Conservation (phyloP, 257 asterid species). For the Avicennia marina region DNA sequence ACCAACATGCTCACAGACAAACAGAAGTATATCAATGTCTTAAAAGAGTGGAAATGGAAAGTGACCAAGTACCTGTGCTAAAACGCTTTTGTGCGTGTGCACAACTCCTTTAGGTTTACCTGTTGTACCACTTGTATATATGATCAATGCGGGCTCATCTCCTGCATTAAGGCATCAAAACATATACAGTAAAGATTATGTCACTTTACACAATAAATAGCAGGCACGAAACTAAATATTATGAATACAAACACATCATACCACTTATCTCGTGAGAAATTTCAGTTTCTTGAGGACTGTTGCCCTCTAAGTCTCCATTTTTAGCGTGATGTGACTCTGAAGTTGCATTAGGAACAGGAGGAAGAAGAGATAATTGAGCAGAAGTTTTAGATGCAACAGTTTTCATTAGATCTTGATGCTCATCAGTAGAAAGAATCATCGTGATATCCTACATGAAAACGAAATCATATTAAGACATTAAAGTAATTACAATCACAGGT, state of each 20-base stretch:
- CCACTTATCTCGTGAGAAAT: constrained; percentile 42
- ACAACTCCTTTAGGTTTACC: constrained; percentile 99
- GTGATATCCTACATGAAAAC: constrained; percentile 54
- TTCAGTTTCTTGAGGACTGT: constrained; percentile 20
- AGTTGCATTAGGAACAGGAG: constrained; percentile 38
- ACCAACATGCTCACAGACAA: background rate
- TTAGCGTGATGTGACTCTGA: constrained; percentile 24
- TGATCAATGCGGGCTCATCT: constrained; percentile 78
- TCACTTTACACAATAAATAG: constrained; percentile 4
- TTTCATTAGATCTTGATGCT: constrained; percentile 78
- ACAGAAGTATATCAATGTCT: background rate
- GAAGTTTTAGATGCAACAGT: constrained; percentile 74
- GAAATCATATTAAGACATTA: background rate
- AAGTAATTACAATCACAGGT: background rate
- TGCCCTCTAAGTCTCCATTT: constrained; percentile 25
- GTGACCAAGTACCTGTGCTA: constrained; percentile 68
- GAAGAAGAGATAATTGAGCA: constrained; percentile 72
- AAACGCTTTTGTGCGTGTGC: constrained; percentile 85
- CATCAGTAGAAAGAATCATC: constrained; percentile 83
- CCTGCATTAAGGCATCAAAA: constrained; percentile 35
- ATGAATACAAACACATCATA: constrained; percentile 17
- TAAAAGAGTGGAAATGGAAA: background rate
- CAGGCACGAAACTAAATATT: constrained; percentile 3
- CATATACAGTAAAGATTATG: constrained; percentile 10
- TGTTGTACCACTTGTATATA: constrained; percentile 96